These are phyloP conservation scores for Sicyos baderoa DNA, from an alignment of 306 rosid species.

Conservation along the genomic window DNA sequence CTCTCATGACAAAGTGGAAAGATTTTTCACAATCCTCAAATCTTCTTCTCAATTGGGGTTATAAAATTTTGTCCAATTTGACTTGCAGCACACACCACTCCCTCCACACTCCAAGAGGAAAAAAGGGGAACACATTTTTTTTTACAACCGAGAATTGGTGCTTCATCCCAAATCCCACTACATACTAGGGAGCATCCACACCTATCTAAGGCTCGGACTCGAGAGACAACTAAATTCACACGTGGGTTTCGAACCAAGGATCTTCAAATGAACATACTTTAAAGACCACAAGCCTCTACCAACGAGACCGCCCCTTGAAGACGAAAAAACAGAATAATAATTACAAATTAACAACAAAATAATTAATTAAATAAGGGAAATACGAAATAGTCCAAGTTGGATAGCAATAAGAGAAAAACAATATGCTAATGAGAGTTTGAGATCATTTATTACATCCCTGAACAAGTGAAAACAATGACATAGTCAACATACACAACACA, in stretches of 20 bases:
- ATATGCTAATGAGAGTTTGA: conserved; percentile 1
- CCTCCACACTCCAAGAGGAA: not conserved
- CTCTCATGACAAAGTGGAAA: not conserved
- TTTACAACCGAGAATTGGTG: not conserved
- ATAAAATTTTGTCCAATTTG: not conserved
- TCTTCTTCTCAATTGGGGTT: not conserved
- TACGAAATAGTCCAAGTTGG: not conserved
- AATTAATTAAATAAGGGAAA: not conserved
- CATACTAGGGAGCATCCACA: conserved; percentile 6
- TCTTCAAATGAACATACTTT: no score
- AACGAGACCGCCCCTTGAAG: no score
- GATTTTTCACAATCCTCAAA: not conserved
- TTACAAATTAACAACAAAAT: not conserved
- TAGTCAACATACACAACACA: not conserved
- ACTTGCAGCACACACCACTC: not conserved
- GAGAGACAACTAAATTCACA: no score
- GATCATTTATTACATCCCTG: not conserved
- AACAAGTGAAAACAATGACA: conserved; percentile 9
- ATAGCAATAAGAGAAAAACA: not conserved
- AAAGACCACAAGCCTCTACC: no score
- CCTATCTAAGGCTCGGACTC: no score
- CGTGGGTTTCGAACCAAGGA: no score
- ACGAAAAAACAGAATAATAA: not conserved
- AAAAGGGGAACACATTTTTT: not conserved
- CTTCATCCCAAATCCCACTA: no score